phyloP scores from a whole-genome alignment of 164 flowering plant genomes.

The Liriodendron chinense region DNA sequence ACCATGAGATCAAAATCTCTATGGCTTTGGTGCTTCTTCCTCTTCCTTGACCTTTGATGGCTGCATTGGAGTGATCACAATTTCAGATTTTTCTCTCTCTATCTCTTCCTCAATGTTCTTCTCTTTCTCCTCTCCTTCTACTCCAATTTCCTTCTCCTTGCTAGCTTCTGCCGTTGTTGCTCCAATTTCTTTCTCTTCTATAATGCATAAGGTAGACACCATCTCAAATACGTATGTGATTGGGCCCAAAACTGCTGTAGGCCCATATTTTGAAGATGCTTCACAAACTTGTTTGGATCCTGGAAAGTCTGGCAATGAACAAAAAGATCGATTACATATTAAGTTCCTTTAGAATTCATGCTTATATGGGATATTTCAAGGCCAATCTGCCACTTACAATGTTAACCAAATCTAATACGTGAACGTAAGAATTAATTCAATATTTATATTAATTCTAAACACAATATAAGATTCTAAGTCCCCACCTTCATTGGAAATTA shows the following conservation, averaged over 20 bases:
- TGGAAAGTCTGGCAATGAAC: slow-evolving; percentile 54
- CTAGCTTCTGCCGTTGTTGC: slow-evolving; percentile 21
- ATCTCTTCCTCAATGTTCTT: slow-evolving; percentile 13
- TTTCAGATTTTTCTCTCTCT: not conserved
- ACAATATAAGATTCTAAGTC: too few species aligned
- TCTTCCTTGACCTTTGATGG: slow-evolving; percentile 8
- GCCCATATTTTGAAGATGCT: slow-evolving; percentile 50
- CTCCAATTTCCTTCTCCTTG: slow-evolving; percentile 30
- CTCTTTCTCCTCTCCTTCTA: slow-evolving; percentile 23
- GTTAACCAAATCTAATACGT: too few species aligned
- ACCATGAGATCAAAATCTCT: not conserved
- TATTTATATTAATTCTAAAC: too few species aligned
- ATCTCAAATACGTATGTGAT: slow-evolving; percentile 65
- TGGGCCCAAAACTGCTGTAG: slow-evolving; percentile 51
- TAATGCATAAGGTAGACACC: slow-evolving; percentile 52
- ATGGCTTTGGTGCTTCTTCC: slow-evolving; percentile 19
- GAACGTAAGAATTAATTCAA: too few species aligned
- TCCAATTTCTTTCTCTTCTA: slow-evolving; percentile 36
- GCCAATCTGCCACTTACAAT: too few species aligned
- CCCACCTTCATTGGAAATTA: too few species aligned
- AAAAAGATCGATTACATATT: not conserved
- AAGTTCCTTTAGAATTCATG: too few species aligned
- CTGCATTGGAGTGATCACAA: slow-evolving; percentile 13
- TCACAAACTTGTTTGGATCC: slow-evolving; percentile 68
- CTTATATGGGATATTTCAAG: too few species aligned